These are phyloP conservation scores for Aspergillus sp. DNA, from an alignment of 2,329 filamentous ascomycete genomes.

Conservation along the genomic window DNA sequence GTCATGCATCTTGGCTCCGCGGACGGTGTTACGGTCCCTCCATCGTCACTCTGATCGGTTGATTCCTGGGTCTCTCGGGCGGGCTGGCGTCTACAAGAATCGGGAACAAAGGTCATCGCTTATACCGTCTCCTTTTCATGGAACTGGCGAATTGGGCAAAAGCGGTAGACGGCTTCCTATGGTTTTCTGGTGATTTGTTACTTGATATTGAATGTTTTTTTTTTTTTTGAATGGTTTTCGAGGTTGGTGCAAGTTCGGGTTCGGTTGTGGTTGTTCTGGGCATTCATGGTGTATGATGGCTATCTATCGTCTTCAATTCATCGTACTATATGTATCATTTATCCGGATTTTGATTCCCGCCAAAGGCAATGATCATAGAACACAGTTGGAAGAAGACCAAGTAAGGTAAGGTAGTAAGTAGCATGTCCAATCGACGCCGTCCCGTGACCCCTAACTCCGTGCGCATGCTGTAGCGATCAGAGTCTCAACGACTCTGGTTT, in stretches of 20 bases:
- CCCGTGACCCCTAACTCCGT: too few species aligned
- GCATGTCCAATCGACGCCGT: too few species aligned
- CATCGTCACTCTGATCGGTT: not conserved
- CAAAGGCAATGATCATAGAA: not conserved
- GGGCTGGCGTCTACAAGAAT: conserved; percentile 5
- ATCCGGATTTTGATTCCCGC: not conserved
- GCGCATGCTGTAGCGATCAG: too few species aligned
- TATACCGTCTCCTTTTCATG: conserved; percentile 3
- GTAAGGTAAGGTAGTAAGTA: too few species aligned
- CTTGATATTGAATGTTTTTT: not conserved
- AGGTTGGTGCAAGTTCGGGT: not conserved
- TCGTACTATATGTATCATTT: not conserved
- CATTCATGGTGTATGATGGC: conserved; percentile 3
- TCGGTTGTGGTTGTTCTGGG: not conserved
- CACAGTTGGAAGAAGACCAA: too few species aligned
- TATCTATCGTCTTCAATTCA: conserved; percentile 1
- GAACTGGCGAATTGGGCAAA: conserved; percentile 10
- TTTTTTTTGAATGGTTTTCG: not conserved
- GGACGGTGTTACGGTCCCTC: not conserved
- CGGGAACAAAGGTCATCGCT: not conserved
- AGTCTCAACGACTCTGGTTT: not conserved
- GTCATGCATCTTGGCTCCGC: conserved; percentile 2
- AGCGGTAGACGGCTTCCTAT: conserved; percentile 12
- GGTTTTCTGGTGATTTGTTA: not conserved
- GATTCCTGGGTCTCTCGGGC: not conserved